These are phyloP conservation scores for Ceratocystis destructans DNA, from an alignment of 2,329 filamentous ascomycete species.

Conservation along the genomic window DNA sequence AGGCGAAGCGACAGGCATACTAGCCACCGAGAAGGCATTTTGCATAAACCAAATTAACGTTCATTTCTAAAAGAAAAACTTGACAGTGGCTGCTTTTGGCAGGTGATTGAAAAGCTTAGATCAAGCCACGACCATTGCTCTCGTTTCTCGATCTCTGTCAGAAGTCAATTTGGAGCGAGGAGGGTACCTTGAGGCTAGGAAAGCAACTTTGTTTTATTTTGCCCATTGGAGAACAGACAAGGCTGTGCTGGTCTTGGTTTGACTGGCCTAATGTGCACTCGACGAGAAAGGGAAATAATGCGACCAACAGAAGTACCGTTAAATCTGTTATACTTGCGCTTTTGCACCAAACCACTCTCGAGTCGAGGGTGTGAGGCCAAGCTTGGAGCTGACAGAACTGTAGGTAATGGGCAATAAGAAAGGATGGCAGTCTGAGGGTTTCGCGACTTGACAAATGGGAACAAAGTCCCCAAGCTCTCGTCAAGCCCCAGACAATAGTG, in stretches of 20 bases:
- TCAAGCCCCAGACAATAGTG: too few species aligned
- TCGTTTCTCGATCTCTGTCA: slow-evolving; percentile 4
- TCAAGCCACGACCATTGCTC: background rate
- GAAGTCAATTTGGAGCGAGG: background rate
- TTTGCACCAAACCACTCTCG: too few species aligned
- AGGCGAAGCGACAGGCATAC: background rate
- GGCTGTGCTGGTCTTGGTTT: background rate
- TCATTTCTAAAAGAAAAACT: background rate
- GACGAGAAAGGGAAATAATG: too few species aligned
- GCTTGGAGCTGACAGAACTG: background rate
- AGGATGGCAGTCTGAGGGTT: background rate
- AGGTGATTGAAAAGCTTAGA: slow-evolving; percentile 5
- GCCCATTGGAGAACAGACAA: background rate
- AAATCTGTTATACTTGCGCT: too few species aligned
- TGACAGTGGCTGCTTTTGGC: background rate
- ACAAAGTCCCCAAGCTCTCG: background rate
- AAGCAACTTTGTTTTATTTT: background rate
- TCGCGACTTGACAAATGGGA: background rate
- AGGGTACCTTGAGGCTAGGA: background rate
- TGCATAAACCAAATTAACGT: background rate
- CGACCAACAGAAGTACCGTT: too few species aligned
- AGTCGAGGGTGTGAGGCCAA: background rate
- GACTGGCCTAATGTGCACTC: too few species aligned
- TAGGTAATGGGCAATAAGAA: too few species aligned
- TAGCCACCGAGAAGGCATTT: too few species aligned